A percentile compares a stretch with the other conserved stretches of the same genome.
Conservation (phyloP, 106 monocot species). For the Dioscorea alata region DNA sequence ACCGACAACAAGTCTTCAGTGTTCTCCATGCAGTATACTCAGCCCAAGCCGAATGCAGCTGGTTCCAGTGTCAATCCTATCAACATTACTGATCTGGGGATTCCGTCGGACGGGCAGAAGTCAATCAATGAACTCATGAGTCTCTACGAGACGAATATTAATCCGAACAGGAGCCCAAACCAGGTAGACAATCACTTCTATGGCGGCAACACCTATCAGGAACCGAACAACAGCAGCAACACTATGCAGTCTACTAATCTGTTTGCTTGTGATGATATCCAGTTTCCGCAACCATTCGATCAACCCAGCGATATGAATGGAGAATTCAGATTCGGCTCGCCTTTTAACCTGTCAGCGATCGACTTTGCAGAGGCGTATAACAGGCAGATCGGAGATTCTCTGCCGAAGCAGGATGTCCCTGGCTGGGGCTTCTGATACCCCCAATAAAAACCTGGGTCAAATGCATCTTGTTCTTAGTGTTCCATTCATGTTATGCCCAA, state of each 20-base stretch:
- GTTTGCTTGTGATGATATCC: background rate
- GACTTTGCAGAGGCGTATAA: background rate
- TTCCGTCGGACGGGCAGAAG: slow-evolving; percentile 18
- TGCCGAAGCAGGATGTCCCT: slow-evolving; percentile 2
- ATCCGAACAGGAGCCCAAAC: background rate
- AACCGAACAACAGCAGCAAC: background rate
- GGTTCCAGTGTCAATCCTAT: slow-evolving; percentile 3
- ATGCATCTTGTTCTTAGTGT: background rate
- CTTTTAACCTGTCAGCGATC: background rate
- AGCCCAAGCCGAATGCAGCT: slow-evolving; percentile 1
- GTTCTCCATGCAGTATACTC: background rate
- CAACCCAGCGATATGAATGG: slow-evolving; percentile 1
- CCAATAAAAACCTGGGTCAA: background rate
- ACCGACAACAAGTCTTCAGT: slow-evolving; percentile 13
- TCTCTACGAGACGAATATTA: slow-evolving; percentile 13
- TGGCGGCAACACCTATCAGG: background rate
- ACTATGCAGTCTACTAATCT: background rate
- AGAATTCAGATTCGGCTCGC: slow-evolving; percentile 10
- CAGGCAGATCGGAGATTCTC: background rate
- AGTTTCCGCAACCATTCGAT: slow-evolving; percentile 7
- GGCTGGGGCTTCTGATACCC: slow-evolving; percentile 1
- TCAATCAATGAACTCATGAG: slow-evolving; percentile 20
- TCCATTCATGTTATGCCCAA: background rate
- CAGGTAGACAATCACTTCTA: slow-evolving; percentile 4
- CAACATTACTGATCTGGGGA: slow-evolving; percentile 6